These are phyloP conservation scores for Aspergillus japonicus DNA, from an alignment of 2,329 filamentous ascomycete species.

Conservation along the genomic window DNA sequence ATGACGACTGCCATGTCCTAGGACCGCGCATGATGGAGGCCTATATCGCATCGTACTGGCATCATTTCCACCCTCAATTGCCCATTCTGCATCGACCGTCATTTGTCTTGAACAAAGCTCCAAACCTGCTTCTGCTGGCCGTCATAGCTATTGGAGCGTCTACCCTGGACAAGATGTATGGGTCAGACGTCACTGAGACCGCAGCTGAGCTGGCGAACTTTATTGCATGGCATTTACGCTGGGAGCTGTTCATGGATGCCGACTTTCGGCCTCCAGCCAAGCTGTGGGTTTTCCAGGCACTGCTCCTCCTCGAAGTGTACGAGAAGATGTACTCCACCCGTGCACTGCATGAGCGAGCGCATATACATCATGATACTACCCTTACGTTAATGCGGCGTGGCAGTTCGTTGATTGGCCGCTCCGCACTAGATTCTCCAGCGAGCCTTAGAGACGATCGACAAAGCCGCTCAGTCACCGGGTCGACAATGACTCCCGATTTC, in stretches of 20 bases:
- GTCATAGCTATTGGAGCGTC: constrained; percentile 93
- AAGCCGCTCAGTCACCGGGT: constrained; percentile 36
- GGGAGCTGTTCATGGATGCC: constrained; percentile 90
- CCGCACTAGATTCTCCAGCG: constrained; percentile 78
- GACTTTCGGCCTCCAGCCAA: constrained; percentile 91
- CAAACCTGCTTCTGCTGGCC: constrained; percentile 77
- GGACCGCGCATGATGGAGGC: constrained; percentile 94
- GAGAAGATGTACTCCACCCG: constrained; percentile 98
- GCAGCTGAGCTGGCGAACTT: constrained; percentile 87
- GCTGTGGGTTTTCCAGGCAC: constrained; percentile 90
- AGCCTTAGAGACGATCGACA: constrained; percentile 64
- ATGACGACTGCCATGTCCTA: constrained; percentile 61
- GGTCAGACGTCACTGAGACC: constrained; percentile 68
- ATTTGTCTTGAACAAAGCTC: constrained; percentile 82
- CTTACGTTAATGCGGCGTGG: constrained; percentile 93
- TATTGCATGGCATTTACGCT: constrained; percentile 86
- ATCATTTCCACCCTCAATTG: constrained; percentile 89
- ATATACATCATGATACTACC: constrained; percentile 95
- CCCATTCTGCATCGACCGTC: constrained; percentile 94
- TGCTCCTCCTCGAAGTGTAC: constrained; percentile 85
- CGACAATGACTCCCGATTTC: constrained; percentile 54
- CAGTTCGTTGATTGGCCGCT: constrained; percentile 83
- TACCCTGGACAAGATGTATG: constrained; percentile 80
- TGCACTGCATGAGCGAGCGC: constrained; percentile 86
- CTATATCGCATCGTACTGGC: constrained; percentile 92